Evolutionary conservation across 352 stramenopile species (phyloP).

Genomic region (Thalassiosira exigua): DNA sequence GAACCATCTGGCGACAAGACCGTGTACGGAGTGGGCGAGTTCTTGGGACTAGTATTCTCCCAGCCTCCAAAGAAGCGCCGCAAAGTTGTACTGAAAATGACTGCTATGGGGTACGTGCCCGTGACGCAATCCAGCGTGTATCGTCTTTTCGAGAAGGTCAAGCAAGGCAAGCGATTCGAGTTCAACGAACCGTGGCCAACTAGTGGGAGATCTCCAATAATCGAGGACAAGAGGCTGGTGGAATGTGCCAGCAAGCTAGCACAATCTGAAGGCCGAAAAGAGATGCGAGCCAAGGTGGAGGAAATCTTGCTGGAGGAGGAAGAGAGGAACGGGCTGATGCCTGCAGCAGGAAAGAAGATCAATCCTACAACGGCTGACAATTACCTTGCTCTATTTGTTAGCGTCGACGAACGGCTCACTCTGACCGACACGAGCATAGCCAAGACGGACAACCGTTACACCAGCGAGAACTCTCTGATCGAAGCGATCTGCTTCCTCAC

Average conservation of each 20-base stretch:
- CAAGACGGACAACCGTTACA: constrained; percentile 23
- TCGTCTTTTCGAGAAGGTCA: not conserved
- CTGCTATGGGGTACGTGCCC: constrained; percentile 4
- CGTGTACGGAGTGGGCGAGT: constrained; percentile 14
- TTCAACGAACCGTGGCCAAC: constrained; percentile 12
- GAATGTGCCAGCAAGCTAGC: not conserved
- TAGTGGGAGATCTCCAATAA: not conserved
- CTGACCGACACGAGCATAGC: constrained; percentile 11
- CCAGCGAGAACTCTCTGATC: constrained; percentile 16
- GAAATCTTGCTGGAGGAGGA: constrained; percentile 18
- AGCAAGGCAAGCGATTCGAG: constrained; percentile 11
- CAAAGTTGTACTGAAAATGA: not conserved
- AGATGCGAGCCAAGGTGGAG: constrained; percentile 10
- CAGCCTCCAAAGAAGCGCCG: not conserved
- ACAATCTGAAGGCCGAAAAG: constrained; percentile 12
- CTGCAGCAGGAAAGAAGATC: constrained; percentile 3
- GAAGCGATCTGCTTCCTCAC: constrained; percentile 11
- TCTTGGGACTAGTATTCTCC: not conserved
- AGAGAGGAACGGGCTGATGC: constrained; percentile 7
- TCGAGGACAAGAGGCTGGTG: constrained; percentile 11
- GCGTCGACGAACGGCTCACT: not conserved
- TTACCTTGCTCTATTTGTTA: constrained; percentile 13
- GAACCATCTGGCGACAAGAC: not conserved
- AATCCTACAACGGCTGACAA: constrained; percentile 27
- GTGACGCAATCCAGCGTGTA: not conserved